A percentile compares a stretch with the other conserved stretches of the same genome.
Evolutionary conservation across 345 rosid genomes (phyloP).

Genomic region (Eucalyptus globulus): DNA sequence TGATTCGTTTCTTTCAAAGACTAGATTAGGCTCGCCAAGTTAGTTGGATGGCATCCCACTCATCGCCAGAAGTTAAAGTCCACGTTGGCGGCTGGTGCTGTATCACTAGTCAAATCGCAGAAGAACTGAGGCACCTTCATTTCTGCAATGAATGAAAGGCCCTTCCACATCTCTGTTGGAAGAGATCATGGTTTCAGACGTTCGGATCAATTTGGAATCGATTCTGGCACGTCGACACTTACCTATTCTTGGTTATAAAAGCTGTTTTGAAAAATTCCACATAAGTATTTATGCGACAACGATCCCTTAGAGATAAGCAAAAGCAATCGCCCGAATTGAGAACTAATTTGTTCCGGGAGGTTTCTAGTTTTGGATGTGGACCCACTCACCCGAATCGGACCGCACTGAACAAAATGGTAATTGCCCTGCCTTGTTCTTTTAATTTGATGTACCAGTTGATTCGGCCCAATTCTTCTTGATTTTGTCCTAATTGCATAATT

Average conservation of each 20-base stretch:
- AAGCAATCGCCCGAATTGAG: no score
- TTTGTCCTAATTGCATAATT: no score
- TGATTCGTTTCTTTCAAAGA: neutral
- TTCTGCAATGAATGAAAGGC: neutral
- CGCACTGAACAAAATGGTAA: no score
- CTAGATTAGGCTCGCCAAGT: neutral
- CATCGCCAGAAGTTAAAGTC: neutral
- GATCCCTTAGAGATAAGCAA: no score
- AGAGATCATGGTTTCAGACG: neutral
- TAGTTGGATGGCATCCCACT: neutral
- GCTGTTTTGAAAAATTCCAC: neutral
- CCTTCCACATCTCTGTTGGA: neutral
- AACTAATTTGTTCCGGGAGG: no score
- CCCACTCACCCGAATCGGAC: no score
- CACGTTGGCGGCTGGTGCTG: neutral
- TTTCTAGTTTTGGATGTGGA: no score
- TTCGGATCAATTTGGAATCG: neutral
- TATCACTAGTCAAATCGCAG: neutral
- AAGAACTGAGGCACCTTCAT: no score
- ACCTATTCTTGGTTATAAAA: neutral
- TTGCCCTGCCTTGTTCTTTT: no score
- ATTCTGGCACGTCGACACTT: neutral
- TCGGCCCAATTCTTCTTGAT: no score
- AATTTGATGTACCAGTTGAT: no score
- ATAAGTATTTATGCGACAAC: no score